Base-by-base conservation (phyloP, 2,329 filamentous ascomycete genomes). In the Phialemoniopsis sp. region DNA sequence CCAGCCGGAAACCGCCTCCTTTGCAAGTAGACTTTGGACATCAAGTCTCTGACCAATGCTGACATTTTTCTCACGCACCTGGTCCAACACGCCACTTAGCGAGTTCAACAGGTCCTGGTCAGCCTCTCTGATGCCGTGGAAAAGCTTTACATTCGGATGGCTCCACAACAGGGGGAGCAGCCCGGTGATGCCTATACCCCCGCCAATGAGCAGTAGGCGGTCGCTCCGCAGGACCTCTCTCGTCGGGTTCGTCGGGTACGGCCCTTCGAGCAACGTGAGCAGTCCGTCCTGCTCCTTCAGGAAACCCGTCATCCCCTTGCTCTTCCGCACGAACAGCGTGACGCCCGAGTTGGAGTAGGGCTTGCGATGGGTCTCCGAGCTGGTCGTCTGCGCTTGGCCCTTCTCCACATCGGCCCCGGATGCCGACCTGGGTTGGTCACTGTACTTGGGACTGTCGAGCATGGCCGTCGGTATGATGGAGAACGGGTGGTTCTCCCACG, bases 401-500 rank as follows among this genome's bases (percentile, higher is more conserved):
- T 16, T 30, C 21, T 32, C 36, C 12, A 13, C 28, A 15, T 37
- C 29, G 5, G 13, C 29, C 13, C 14, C 17, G 37, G 18, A 5
- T 10, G 37, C 7, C 15, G 31, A 15, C 31, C 8, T 13, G 31
- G 28, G 28, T 29, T 9, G 28, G 9, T 29, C 9, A n/a, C 9
- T n/a, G 9, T 9, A 9, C 31, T 16, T 4, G 18, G n/a, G 18
- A 13, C 29, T 33, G 17, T 38, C 32, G n/a, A 15, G 8, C 17
- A 17, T 34, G 4, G 32, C 17, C 13, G 4, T 34, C 5, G 13
- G 14, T 13, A 7, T 7, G 32, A 72, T 49, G 1, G 69, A 73
- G 47, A 78, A 78, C 0, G 73, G 73, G 47, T 78, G 75, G 34
- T 72, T 77, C 49, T 77, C 72, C 72, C 73, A 78, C 0, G 56